Conservation (phyloP, 2,329 filamentous ascomycete species). For the Tolypocladium pustulatum region DNA sequence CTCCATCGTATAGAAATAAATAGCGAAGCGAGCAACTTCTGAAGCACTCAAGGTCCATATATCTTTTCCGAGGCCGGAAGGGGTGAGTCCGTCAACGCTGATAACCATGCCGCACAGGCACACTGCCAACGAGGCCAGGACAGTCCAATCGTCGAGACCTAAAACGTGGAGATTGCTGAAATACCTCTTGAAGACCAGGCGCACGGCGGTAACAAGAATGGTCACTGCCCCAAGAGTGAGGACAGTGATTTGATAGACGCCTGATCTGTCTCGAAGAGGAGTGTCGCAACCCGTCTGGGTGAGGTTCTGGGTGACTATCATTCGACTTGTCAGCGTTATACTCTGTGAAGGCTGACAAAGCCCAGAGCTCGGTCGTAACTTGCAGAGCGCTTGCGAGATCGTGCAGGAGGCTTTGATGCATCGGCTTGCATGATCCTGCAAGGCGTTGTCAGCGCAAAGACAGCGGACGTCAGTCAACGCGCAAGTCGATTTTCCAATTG, state of each 20-base stretch:
- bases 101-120: constrained; percentile 18
- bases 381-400: background rate
- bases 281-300: background rate
- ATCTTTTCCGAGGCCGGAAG: constrained; percentile 31
- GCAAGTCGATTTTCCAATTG: background rate
- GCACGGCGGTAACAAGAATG: constrained; percentile 22
- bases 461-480: background rate
- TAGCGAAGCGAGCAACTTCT: constrained; percentile 27
- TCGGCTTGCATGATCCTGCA: background rate
- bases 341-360: background rate
- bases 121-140: constrained; percentile 14
- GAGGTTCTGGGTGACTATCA: background rate
- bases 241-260: background rate
- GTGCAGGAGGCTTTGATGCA: background rate
- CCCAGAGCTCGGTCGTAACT: background rate
- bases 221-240: background rate
- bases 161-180: constrained; percentile 19
- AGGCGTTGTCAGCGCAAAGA: background rate
- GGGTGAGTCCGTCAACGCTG: constrained; percentile 13
- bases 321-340: background rate
- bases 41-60: constrained; percentile 31
- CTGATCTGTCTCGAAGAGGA: background rate
- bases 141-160: constrained; percentile 24
- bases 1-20: constrained; percentile 26
- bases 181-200: constrained; percentile 24